Evolutionary conservation across 2,329 filamentous ascomycete species (phyloP), one percentile per base, ranked within the genome.

Genomic region (Diplocarpon rosae): DNA sequence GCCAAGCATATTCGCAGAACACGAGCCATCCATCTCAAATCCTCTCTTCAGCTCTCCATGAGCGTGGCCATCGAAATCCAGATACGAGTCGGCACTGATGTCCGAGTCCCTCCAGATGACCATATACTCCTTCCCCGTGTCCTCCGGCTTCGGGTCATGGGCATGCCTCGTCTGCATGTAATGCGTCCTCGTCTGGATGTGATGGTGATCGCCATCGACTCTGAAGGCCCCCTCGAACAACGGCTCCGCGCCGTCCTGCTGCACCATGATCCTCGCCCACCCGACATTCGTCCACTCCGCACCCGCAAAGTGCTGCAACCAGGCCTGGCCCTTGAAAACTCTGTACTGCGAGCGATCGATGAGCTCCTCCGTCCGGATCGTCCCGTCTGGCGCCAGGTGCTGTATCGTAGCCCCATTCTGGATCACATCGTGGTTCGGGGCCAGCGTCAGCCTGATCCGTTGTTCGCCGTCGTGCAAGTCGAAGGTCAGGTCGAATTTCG

Each of bases 81-180:
- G 14, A 62, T 56, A 34, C 57, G 54, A 28, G 68, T 62, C 52
- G 20, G 43, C 37, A 15, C 47, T 48, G 58, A 95, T 78, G 62
- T 98, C 92, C 24, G 88, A 94, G 60, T 96, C 89, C 52, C 89
- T 78, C 73, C 86, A 96, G 1, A 95, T 74, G 30, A 95, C 72
- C 89, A 98, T 92, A 59, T 77, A 83, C 49, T 94, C 85, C 28
- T 80, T 74, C 4, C 68, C 70, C 37, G 68, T 64, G 27, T 70
- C 60, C 28, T 66, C 63, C 24, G 59, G 52, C 12, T 73, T 66
- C 2, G 88, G 85, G 61, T 98, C 92, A 36, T 80, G 67, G 16
- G 67, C 62, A 49, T 86, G 77, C 59, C 76, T 82, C 37, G 85
- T 88, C 52, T 76, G 72, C 60, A 76, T 71, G 60, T 92, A 98